Conservation (phyloP, 169 alveolate genomes). For the Plasmodium adleri region DNA sequence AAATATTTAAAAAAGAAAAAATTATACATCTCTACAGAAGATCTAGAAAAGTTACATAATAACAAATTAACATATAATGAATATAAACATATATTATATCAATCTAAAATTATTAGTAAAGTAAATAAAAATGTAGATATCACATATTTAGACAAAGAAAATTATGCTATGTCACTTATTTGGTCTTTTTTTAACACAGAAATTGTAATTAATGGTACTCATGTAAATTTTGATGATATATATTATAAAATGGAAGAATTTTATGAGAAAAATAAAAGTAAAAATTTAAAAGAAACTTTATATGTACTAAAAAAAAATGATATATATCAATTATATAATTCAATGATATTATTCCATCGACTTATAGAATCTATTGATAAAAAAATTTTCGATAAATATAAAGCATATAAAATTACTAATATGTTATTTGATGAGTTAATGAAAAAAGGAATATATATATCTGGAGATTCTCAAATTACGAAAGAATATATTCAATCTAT, state of each 20-base stretch:
- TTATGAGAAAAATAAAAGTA: not conserved
- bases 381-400: conserved; percentile 25
- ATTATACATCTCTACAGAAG: conserved; percentile 29
- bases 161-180: conserved; percentile 36
- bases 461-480: conserved; percentile 71
- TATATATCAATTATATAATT: conserved; percentile 39
- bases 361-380: conserved; percentile 60
- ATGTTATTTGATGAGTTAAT: conserved; percentile 57
- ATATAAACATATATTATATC: conserved; percentile 36
- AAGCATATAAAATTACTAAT: conserved; percentile 65
- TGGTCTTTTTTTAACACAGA: conserved; percentile 70
- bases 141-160: conserved; percentile 14
- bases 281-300: conserved; percentile 13
- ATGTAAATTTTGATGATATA: conserved; percentile 39
- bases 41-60: conserved; percentile 10
- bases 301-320: conserved; percentile 35
- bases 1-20: conserved; percentile 8
- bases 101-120: conserved; percentile 14
- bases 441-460: conserved; percentile 31
- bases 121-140: conserved; percentile 4
- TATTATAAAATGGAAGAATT: conserved; percentile 35
- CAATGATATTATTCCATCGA: conserved; percentile 48
- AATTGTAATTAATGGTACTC: conserved; percentile 28
- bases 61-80: conserved; percentile 40
- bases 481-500: conserved; percentile 67